Evolutionary conservation across 164 flowering plant species (phyloP).

Genomic region (Vitis amurensis): DNA sequence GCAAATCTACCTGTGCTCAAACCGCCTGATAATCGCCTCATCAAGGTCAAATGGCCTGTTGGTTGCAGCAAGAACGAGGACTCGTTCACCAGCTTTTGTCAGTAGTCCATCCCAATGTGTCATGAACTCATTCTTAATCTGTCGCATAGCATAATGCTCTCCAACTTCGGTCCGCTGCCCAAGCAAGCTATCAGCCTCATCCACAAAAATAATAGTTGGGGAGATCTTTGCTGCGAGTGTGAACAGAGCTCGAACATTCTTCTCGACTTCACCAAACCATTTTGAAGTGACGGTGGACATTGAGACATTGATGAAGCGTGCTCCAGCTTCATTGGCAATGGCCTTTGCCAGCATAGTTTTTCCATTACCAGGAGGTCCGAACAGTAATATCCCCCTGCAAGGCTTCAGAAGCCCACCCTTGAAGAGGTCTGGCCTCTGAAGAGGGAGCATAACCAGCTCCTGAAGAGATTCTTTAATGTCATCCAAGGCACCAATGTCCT

Average conservation of each 20-base stretch:
- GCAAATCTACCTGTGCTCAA: constrained; percentile 65
- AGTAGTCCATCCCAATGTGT: constrained; percentile 79
- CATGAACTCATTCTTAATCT: constrained; percentile 68
- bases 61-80: constrained; percentile 85
- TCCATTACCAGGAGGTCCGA: constrained; percentile 69
- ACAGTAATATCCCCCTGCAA: constrained; percentile 51
- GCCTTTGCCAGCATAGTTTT: constrained; percentile 70
- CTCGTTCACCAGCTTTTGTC: constrained; percentile 63
- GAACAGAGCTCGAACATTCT: constrained; percentile 52
- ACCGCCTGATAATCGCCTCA: constrained; percentile 83
- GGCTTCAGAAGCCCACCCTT: constrained; percentile 59
- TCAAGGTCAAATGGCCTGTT: constrained; percentile 84
- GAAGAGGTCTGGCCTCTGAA: constrained; percentile 58
- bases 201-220: constrained; percentile 65
- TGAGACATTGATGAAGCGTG: constrained; percentile 61
- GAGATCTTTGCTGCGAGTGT: constrained; percentile 54
- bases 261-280: constrained; percentile 68
- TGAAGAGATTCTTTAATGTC: constrained; percentile 59
- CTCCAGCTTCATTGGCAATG: constrained; percentile 68
- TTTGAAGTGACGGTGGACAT: constrained; percentile 66
- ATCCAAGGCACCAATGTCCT: constrained; percentile 52
- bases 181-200: constrained; percentile 82
- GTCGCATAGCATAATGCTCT: constrained; percentile 61
- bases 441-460: constrained; percentile 62
- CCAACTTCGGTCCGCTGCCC: constrained; percentile 55